Base-by-base conservation (phyloP, 2,329 filamentous ascomycete genomes). In the Penicillium brasilianum region DNA sequence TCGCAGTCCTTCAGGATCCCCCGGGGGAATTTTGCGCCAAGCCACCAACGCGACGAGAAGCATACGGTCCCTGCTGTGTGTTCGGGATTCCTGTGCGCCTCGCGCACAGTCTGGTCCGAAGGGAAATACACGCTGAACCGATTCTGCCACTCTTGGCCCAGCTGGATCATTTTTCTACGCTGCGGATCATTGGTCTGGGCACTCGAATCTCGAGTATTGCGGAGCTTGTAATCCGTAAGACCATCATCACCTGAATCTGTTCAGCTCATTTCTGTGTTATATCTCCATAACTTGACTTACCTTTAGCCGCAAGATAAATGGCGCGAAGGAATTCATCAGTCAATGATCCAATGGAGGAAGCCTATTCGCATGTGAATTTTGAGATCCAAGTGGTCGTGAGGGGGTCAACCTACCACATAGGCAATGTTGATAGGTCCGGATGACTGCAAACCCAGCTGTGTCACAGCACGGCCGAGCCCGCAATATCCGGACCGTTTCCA, bases 101-200 rank as follows among this genome's bases (percentile, higher is more conserved):
- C 2, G 90, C 90, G 32, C 88, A 96, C 88, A 0, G 92, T 96
- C 20, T 88, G 77, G 11, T 85, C 76, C 1, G 90, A 92, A 2
- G 93, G 93, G 70, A 94, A 97, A 76, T 93, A 96, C 55, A 96
- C 84, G 10, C 88, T 85, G 67, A 95, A 85, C 51, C 82, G 81
- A 34, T 86, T 77, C 63, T 78, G 74, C 73, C 70, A 83, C 71
- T 76, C 74, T 9, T 78, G 37, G 80, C 65, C 55, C 58, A 68
- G 61, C 11, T 54, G n/a, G 18, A 54, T 18, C 52, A 66, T 61
- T 13, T 32, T 39, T 36, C 63, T 61, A 62, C 71, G 57, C 69
- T 58, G 52, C 64, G 81, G 51, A 78, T 58, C 46, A 79, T 66
- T 82, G 68, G 16, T 82, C 81, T 16, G 78, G 72, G 59, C 57